These are phyloP conservation scores for Entomortierella parvispora DNA, from an alignment of 192 early-diverging fungal genomes.

Conservation along the genomic window DNA sequence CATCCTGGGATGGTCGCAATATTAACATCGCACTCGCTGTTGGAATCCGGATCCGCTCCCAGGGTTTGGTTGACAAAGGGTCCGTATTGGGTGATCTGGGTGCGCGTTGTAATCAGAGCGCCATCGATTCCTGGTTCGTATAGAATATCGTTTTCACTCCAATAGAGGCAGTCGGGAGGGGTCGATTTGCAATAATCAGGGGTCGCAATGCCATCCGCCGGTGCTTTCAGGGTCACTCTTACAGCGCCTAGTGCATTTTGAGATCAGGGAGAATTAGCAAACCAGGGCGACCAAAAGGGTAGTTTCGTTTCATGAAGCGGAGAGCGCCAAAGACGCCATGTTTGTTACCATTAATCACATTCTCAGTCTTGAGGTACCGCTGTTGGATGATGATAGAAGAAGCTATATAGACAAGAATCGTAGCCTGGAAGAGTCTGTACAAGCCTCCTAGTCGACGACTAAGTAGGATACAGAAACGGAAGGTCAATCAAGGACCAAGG, in stretches of 20 bases:
- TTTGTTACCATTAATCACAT: constrained; percentile 46
- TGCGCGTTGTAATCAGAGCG: constrained; percentile 51
- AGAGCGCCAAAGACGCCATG: too few relatives aligned
- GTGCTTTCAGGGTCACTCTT: constrained; percentile 41
- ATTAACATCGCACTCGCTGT: constrained; percentile 20
- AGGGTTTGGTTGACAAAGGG: constrained; percentile 25
- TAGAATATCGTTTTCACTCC: constrained; percentile 43
- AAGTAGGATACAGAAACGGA: background rate
- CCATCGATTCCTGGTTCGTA: constrained; percentile 38
- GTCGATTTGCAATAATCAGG: constrained; percentile 18
- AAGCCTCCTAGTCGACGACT: constrained; percentile 41
- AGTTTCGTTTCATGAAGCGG: too few relatives aligned
- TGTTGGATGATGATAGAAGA: constrained; percentile 42
- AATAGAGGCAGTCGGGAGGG: constrained; percentile 24
- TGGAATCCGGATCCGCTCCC: background rate
- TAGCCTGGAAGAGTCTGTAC: constrained; percentile 33
- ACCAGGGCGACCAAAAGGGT: too few relatives aligned
- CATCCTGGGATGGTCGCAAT: constrained; percentile 26
- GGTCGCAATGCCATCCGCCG: constrained; percentile 17
- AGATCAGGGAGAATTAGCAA: background rate
- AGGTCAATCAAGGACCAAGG: background rate
- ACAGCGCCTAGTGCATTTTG: constrained; percentile 27
- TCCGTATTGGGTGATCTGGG: constrained; percentile 28
- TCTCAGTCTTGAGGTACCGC: constrained; percentile 48
- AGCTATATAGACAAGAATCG: constrained; percentile 38